phyloP scores from a whole-genome alignment of 495 filamentous ascomycete species.

The Penicillium angulare region DNA sequence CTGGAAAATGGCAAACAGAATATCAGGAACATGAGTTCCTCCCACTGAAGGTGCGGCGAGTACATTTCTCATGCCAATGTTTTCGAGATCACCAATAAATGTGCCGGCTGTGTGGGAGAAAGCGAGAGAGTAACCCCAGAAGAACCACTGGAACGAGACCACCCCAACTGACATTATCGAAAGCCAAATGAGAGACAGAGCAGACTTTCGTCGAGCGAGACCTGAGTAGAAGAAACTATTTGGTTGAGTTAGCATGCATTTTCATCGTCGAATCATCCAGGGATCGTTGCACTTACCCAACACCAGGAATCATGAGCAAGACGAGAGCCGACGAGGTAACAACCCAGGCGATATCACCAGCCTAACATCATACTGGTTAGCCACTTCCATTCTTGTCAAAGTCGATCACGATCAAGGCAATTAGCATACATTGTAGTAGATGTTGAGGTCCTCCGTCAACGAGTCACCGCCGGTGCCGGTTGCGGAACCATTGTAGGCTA shows the following conservation, averaged over 20 bases:
- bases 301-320: constrained; percentile 96
- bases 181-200: constrained; percentile 91
- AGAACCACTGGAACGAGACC: constrained; percentile 97
- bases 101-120: constrained; percentile 83
- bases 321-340: constrained; percentile 85
- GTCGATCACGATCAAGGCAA: neutral
- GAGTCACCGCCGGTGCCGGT: constrained; percentile 70
- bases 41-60: constrained; percentile 80
- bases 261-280: neutral
- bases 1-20: constrained; percentile 92
- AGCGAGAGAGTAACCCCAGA: constrained; percentile 95
- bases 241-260: constrained; percentile 2
- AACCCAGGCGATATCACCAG: constrained; percentile 92
- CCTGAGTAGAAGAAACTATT: constrained; percentile 94
- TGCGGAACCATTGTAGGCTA: constrained; percentile 67
- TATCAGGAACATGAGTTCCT: constrained; percentile 76
- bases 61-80: constrained; percentile 83
- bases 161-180: constrained; percentile 94
- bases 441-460: constrained; percentile 69
- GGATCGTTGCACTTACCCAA: constrained; percentile 55
- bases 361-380: constrained; percentile 43
- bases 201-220: constrained; percentile 93
- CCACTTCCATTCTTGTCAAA: neutral
- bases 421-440: constrained; percentile 72
- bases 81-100: constrained; percentile 81